These are phyloP conservation scores for Chrysanthemum lavandulifolium DNA, from an alignment of 129 eudicot genomes.

Conservation along the genomic window DNA sequence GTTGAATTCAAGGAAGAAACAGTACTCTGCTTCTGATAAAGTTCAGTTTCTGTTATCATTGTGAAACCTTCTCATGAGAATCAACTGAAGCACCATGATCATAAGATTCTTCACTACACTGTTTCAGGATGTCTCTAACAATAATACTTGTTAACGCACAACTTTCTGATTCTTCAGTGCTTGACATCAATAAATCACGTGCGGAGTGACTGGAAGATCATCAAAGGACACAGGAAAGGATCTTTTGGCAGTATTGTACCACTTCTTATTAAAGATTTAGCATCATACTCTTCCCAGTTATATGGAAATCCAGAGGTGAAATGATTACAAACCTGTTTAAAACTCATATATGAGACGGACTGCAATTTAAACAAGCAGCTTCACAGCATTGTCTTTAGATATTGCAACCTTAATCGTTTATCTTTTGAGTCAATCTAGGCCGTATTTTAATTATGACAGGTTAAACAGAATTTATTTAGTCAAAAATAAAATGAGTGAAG, in stretches of 20 bases:
- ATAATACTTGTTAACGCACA: conserved; percentile 24
- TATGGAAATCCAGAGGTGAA: conserved; percentile 61
- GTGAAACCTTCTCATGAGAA: too few relatives aligned
- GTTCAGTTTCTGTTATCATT: too few relatives aligned
- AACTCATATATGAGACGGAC: background rate
- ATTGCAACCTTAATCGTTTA: background rate
- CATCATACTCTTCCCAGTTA: conserved; percentile 56
- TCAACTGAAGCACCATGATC: too few relatives aligned
- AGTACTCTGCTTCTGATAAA: too few relatives aligned
- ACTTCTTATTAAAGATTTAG: conserved; percentile 25
- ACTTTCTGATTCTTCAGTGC: conserved; percentile 28
- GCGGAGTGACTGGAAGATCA: conserved; percentile 40
- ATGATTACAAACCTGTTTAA: conserved; percentile 47
- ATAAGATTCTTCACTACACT: background rate
- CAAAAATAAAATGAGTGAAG: too few relatives aligned
- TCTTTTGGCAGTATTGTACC: background rate
- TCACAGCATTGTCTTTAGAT: background rate
- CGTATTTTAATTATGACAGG: too few relatives aligned
- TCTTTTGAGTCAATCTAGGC: too few relatives aligned
- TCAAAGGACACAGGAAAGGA: conserved; percentile 24
- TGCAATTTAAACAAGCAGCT: background rate
- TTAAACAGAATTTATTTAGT: too few relatives aligned
- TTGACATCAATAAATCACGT: conserved; percentile 39
- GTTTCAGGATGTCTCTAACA: conserved; percentile 24
- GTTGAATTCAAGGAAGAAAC: too few relatives aligned